These are phyloP conservation scores for Ophiocordyceps camponoti-leonardi DNA, from an alignment of 2,329 filamentous ascomycete genomes.

Conservation along the genomic window DNA sequence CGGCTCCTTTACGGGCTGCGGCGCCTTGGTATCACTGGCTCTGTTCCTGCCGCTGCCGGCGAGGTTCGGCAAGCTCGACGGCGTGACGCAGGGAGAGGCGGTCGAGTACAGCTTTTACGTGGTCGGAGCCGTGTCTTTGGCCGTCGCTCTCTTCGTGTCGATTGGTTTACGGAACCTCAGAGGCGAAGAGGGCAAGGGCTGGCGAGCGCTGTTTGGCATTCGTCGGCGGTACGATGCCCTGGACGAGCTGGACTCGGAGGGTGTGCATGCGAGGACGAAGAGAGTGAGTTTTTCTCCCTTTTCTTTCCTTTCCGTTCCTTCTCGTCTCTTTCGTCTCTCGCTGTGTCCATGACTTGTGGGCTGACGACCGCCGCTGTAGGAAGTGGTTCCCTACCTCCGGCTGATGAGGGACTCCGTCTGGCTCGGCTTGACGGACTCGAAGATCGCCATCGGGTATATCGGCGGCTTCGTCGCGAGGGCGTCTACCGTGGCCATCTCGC, in stretches of 20 bases:
- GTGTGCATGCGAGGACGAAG: conserved; percentile 1
- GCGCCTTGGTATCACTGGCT: conserved; percentile 66
- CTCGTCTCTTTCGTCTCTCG: too few relatives aligned
- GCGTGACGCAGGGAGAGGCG: conserved; percentile 55
- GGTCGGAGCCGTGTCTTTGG: conserved; percentile 54
- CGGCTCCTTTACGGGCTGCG: conserved; percentile 81
- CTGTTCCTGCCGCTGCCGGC: conserved; percentile 80
- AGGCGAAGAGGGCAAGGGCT: conserved; percentile 66
- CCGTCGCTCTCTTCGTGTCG: conserved; percentile 59
- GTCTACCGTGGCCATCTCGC: conserved; percentile 83
- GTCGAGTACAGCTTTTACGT: conserved; percentile 78
- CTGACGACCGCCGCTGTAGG: conserved; percentile 3
- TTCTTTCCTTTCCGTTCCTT: background rate
- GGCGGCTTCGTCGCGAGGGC: conserved; percentile 91
- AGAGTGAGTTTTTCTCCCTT: background rate
- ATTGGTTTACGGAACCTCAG: conserved; percentile 52
- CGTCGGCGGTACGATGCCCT: conserved; percentile 9
- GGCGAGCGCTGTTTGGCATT: conserved; percentile 36
- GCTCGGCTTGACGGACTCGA: conserved; percentile 56
- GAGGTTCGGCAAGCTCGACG: conserved; percentile 52
- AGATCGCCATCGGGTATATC: conserved; percentile 75
- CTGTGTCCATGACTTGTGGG: background rate
- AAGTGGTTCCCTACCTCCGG: conserved; percentile 37
- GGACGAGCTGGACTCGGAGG: conserved; percentile 6
- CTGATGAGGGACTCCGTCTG: conserved; percentile 45